Percentiles rank a stretch among this genome's conserved stretches.
phyloP scores from a whole-genome alignment of 1,139 yeast genomes.

The Pichia sp. region DNA sequence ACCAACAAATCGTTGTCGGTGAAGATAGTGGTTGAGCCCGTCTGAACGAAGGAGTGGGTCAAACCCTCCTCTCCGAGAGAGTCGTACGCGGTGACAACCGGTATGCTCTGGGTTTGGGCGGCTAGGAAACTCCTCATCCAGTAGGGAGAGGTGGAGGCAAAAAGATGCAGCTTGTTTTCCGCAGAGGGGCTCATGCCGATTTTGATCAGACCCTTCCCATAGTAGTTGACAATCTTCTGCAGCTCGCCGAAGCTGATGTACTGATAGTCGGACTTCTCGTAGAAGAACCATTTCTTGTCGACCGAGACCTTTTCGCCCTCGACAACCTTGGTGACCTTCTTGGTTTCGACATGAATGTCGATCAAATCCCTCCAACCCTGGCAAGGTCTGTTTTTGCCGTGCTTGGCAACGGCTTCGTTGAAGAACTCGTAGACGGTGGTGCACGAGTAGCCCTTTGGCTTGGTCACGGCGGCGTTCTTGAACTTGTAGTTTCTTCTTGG shows the following conservation, averaged over 20 bases:
- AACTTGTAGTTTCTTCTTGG: constrained; percentile 74
- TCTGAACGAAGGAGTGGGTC: constrained; percentile 78
- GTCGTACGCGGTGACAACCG: constrained; percentile 94
- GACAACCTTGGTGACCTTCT: constrained; percentile 66
- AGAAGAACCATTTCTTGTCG: constrained; percentile 84
- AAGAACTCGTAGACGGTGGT: constrained; percentile 68
- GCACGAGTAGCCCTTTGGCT: constrained; percentile 53
- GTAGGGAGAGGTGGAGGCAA: constrained; percentile 76
- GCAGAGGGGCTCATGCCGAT: constrained; percentile 68
- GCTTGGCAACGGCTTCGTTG: constrained; percentile 56
- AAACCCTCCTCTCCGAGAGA: constrained; percentile 91
- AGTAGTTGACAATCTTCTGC: constrained; percentile 43
- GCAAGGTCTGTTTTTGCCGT: constrained; percentile 47
- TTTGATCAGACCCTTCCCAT: constrained; percentile 72
- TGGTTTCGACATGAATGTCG: constrained; percentile 72
- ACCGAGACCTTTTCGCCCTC: constrained; percentile 71
- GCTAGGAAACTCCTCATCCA: constrained; percentile 92
- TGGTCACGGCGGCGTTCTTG: constrained; percentile 49
- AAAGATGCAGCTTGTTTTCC: constrained; percentile 68
- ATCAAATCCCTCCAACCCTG: constrained; percentile 79
- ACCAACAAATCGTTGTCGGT: constrained; percentile 73
- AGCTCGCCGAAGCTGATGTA: constrained; percentile 62
- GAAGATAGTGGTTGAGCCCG: constrained; percentile 72
- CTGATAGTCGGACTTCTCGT: constrained; percentile 70
- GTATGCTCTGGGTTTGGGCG: constrained; percentile 68